A percentile compares a stretch with the other conserved stretches of the same genome.
Evolutionary conservation across 495 filamentous ascomycete species (phyloP).

Genomic region (Sabuloglossum arenarium): DNA sequence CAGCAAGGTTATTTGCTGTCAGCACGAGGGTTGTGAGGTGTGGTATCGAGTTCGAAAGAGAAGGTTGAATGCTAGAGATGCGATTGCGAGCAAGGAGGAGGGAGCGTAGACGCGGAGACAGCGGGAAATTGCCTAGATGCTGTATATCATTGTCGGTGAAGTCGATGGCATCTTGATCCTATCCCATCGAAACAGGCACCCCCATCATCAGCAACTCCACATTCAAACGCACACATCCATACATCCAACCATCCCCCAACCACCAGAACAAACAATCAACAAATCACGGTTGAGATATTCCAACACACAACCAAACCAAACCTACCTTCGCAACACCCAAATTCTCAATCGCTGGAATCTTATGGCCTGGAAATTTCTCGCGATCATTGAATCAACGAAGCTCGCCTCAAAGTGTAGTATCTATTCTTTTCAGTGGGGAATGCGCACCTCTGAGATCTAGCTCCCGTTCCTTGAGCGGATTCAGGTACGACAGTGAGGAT

Average conservation of each 20-base stretch:
- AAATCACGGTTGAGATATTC: background rate
- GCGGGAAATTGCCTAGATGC: slow-evolving; percentile 77
- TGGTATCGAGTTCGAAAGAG: slow-evolving; percentile 50
- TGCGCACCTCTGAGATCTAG: slow-evolving; percentile 99
- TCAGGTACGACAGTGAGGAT: slow-evolving; percentile 86
- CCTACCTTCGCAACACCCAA: slow-evolving; percentile 80
- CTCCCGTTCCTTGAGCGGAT: slow-evolving; percentile 93
- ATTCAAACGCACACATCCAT: too few relatives aligned
- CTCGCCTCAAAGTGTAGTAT: slow-evolving; percentile 74
- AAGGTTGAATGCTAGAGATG: slow-evolving; percentile 55
- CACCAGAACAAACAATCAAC: background rate
- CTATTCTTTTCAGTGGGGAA: slow-evolving; percentile 75
- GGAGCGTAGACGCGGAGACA: slow-evolving; percentile 65
- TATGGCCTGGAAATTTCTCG: slow-evolving; percentile 58
- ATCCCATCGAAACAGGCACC: too few relatives aligned
- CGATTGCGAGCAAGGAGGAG: slow-evolving; percentile 84
- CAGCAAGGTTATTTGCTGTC: slow-evolving; percentile 50
- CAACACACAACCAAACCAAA: background rate
- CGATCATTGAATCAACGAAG: slow-evolving; percentile 47
- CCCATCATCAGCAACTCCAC: too few relatives aligned
- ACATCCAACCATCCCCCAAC: too few relatives aligned
- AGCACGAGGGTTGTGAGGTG: slow-evolving; percentile 60
- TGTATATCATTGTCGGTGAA: slow-evolving; percentile 96
- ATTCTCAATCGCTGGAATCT: slow-evolving; percentile 96
- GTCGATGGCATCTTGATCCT: slow-evolving; percentile 86